Evolutionary conservation across 305 asterid species (phyloP).

Genomic region (Fraxinus albicans): DNA sequence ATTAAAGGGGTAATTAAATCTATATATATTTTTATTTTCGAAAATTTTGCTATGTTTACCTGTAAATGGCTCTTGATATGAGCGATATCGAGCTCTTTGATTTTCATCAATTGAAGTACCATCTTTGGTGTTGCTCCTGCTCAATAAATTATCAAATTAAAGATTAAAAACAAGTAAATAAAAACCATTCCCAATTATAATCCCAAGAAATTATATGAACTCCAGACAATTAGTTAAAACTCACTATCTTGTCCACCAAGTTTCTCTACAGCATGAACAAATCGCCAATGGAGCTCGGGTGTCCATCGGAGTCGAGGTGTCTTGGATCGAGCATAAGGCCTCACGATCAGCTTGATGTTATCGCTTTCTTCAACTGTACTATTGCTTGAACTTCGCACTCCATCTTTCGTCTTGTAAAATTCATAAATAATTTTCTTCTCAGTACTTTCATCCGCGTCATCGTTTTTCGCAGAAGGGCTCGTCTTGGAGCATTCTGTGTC

Average conservation of each 20-base stretch:
- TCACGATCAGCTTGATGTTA: conserved; percentile 47
- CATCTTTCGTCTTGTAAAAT: conserved; percentile 37
- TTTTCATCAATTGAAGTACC: conserved; percentile 75
- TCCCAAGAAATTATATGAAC: background rate
- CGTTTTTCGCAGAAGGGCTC: conserved; percentile 29
- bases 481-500: conserved; percentile 40
- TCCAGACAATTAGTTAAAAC: conserved; percentile 7
- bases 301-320: conserved; percentile 82
- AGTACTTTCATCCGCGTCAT: conserved; percentile 23
- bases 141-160: conserved; percentile 14
- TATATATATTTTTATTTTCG: background rate
- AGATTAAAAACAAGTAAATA: background rate
- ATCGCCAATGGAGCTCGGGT: conserved; percentile 69
- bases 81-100: conserved; percentile 77
- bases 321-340: conserved; percentile 78
- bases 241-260: conserved; percentile 82
- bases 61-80: conserved; percentile 95
- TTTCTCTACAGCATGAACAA: conserved; percentile 61
- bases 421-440: conserved; percentile 13
- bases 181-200: background rate
- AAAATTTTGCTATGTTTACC: conserved; percentile 29
- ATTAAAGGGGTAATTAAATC: background rate
- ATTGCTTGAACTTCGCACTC: conserved; percentile 65
- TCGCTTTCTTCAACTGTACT: conserved; percentile 60
- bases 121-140: conserved; percentile 83